These are phyloP conservation scores for Suillus subluteus DNA, from an alignment of 768 basidiomycete genomes.

Conservation along the genomic window DNA sequence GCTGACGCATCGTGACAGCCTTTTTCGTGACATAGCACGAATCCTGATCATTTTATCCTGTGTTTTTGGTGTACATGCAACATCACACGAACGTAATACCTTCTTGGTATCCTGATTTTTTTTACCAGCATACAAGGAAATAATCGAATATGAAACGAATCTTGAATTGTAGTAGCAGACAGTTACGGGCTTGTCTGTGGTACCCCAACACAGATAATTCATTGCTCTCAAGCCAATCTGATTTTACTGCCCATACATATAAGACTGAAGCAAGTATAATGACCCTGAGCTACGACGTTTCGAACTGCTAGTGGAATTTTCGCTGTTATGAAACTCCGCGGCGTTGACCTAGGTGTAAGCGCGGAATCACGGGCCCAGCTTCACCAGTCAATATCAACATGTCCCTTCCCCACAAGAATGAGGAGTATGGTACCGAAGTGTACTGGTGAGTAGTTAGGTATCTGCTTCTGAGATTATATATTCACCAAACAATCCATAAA, in stretches of 20 bases:
- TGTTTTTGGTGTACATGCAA: conserved; percentile 4
- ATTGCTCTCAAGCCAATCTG: not conserved
- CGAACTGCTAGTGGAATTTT: not conserved
- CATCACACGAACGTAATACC: conserved; percentile 12
- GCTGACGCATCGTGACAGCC: conserved; percentile 15
- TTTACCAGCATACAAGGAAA: conserved; percentile 10
- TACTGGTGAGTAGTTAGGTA: conserved; percentile 59
- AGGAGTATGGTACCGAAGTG: conserved; percentile 66
- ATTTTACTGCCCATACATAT: not conserved
- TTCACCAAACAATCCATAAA: conserved; percentile 26
- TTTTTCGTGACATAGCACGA: not conserved
- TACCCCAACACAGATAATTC: not conserved
- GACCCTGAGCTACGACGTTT: too few species aligned
- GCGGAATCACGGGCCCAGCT: too few species aligned
- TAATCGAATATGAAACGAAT: conserved; percentile 1
- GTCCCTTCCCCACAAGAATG: conserved; percentile 62
- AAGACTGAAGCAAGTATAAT: not conserved
- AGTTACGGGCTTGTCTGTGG: not conserved
- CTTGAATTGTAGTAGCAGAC: conserved; percentile 1
- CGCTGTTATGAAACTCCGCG: not conserved
- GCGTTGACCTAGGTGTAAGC: not conserved
- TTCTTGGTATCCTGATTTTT: conserved; percentile 7
- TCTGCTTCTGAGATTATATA: not conserved
- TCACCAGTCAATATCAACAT: conserved; percentile 14
- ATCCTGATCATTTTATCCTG: conserved; percentile 1